phyloP scores from a whole-genome alignment of 2,329 filamentous ascomycete species.

The Hypoxylon sp. region DNA sequence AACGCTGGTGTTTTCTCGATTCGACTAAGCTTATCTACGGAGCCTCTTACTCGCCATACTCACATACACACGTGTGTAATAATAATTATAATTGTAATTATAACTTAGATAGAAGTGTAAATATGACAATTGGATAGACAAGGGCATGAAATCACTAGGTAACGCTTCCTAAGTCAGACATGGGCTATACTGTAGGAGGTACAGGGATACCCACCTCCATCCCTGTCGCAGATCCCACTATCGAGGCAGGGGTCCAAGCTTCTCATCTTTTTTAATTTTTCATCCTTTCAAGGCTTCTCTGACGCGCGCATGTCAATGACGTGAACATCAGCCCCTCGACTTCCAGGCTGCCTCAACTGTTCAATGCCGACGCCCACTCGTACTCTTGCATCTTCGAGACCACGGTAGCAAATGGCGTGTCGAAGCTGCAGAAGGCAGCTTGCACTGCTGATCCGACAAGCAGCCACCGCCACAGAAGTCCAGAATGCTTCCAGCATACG shows the following conservation, averaged over 20 bases:
- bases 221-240: conserved; percentile 38
- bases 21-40: conserved; percentile 7
- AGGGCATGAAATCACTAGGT: neutral
- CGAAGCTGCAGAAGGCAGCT: conserved; percentile 65
- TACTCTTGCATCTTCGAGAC: conserved; percentile 2
- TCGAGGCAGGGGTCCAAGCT: conserved; percentile 36
- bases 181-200: neutral
- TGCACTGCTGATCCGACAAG: conserved; percentile 49
- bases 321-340: conserved; percentile 29
- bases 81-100: neutral
- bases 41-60: neutral
- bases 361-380: conserved; percentile 23
- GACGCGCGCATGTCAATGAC: conserved; percentile 43
- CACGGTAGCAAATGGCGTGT: conserved; percentile 61
- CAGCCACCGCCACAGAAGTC: conserved; percentile 44
- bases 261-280: conserved; percentile 27
- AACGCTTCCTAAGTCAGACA: neutral
- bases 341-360: neutral
- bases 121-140: conserved; percentile 8
- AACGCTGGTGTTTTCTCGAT: conserved; percentile 79
- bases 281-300: conserved; percentile 7
- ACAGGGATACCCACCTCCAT: conserved; percentile 19
- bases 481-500: conserved; percentile 38
- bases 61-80: neutral
- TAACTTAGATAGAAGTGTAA: neutral